phyloP scores from a whole-genome alignment of 805 yeast species.

The Ogataea naganishii region DNA sequence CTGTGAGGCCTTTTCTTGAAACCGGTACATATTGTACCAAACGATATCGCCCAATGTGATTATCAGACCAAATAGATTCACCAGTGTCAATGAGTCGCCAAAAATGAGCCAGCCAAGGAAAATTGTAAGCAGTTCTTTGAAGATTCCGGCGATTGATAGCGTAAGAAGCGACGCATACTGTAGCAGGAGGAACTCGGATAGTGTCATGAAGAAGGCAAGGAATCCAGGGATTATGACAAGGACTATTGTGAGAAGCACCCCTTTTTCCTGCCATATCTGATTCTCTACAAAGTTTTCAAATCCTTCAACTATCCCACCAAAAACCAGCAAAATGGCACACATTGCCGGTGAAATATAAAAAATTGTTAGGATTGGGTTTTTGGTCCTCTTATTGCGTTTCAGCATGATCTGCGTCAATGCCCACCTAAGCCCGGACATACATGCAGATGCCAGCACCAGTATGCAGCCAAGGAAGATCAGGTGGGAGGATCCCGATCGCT shows the following conservation, averaged over 20 bases:
- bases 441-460: constrained; percentile 68
- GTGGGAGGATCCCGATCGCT: constrained; percentile 9
- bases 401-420: constrained; percentile 83
- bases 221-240: constrained; percentile 75
- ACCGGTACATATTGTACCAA: constrained; percentile 73
- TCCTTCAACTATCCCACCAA: constrained; percentile 69
- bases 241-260: constrained; percentile 43
- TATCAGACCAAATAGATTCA: constrained; percentile 67
- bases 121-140: constrained; percentile 86
- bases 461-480: constrained; percentile 48
- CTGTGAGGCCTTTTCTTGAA: constrained; percentile 22
- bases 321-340: constrained; percentile 50
- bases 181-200: constrained; percentile 77
- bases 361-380: constrained; percentile 78
- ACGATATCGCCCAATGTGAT: constrained; percentile 72
- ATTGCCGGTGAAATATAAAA: constrained; percentile 79
- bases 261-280: constrained; percentile 57
- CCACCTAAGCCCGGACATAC: constrained; percentile 90
- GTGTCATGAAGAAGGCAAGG: constrained; percentile 82
- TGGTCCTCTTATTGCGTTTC: constrained; percentile 46
- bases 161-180: constrained; percentile 81
- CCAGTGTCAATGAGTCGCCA: constrained; percentile 57
- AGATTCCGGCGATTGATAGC: constrained; percentile 82
- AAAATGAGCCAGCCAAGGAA: constrained; percentile 58
- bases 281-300: constrained; percentile 40